Conservation (phyloP, 441 rosid species). For the Populus tomentosa region DNA sequence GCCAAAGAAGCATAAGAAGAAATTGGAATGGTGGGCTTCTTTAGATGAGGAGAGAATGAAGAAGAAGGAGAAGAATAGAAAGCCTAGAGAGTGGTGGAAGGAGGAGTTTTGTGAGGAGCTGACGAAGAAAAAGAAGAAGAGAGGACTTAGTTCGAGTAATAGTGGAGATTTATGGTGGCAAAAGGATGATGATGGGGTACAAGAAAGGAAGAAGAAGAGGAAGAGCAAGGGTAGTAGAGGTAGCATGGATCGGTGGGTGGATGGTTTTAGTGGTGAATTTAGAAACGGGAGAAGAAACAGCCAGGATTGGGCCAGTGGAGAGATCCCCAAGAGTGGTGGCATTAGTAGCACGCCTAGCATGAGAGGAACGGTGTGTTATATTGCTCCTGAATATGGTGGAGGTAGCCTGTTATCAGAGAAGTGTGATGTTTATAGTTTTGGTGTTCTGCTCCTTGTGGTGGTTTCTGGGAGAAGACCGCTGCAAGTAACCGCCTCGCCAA, state of each 20-base stretch:
- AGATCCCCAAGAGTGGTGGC: slow-evolving; percentile 78
- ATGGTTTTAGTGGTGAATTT: slow-evolving; percentile 64
- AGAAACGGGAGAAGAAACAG: slow-evolving; percentile 46
- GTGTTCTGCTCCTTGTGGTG: slow-evolving; percentile 70
- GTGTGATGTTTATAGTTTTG: slow-evolving; percentile 82
- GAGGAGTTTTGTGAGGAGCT: slow-evolving; percentile 91
- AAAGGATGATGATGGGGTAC: slow-evolving; percentile 40
- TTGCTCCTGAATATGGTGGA: slow-evolving; percentile 27
- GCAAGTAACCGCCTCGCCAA: slow-evolving; percentile 82
- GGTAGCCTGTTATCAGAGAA: slow-evolving; percentile 70
- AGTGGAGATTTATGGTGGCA: slow-evolving; percentile 69
- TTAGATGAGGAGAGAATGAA: slow-evolving; percentile 25
- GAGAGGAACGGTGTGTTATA: slow-evolving; percentile 91
- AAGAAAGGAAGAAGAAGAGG: slow-evolving; percentile 43
- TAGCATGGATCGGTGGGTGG: slow-evolving; percentile 68
- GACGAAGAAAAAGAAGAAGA: slow-evolving; percentile 49
- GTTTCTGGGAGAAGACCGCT: slow-evolving; percentile 80
- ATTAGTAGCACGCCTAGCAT: slow-evolving; percentile 86
- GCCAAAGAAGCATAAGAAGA: slow-evolving; percentile 31
- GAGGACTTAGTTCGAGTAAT: slow-evolving; percentile 28
- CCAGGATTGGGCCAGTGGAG: slow-evolving; percentile 62
- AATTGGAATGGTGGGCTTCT: slow-evolving; percentile 32
- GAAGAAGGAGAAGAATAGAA: slow-evolving; percentile 43
- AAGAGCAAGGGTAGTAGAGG: slow-evolving; percentile 38
- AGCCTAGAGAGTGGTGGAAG: slow-evolving; percentile 95